phyloP scores from a whole-genome alignment of 495 filamentous ascomycete species.

The Aspergillus cavernicola region DNA sequence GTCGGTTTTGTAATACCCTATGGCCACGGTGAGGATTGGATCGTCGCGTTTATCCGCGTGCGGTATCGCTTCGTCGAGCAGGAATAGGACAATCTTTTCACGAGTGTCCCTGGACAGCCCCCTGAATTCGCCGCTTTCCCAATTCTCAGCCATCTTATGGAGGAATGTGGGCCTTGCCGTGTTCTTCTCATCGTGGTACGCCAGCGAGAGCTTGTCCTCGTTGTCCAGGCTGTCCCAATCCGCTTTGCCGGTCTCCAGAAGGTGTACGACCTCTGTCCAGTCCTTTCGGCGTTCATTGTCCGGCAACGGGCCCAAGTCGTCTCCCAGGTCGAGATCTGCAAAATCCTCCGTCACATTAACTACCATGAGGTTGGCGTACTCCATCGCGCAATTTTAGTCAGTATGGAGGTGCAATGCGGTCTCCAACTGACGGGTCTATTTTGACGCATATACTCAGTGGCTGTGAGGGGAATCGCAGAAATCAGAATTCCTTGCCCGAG shows the following conservation, averaged over 20 bases:
- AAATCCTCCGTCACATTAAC: background rate
- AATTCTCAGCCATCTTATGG: slow-evolving; percentile 1
- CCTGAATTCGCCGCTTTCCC: background rate
- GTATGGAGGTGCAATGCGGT: background rate
- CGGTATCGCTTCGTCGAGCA: background rate
- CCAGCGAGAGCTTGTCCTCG: background rate
- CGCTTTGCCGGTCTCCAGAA: background rate
- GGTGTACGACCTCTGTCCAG: background rate
- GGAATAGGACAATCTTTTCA: background rate
- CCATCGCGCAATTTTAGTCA: background rate
- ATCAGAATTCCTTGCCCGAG: too few species aligned
- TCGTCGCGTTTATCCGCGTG: background rate
- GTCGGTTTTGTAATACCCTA: background rate
- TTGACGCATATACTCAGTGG: too few species aligned
- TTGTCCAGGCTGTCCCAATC: background rate
- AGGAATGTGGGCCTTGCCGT: background rate
- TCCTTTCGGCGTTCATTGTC: background rate
- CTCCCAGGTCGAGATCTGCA: background rate
- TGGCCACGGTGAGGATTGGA: background rate
- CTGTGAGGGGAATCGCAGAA: too few species aligned
- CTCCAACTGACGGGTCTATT: too few species aligned
- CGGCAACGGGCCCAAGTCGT: background rate
- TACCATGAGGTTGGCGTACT: background rate
- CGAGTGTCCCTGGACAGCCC: background rate
- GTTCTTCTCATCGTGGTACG: background rate